Percentiles rank a stretch among this genome's conserved stretches.
These are phyloP conservation scores for Phytophthora cryptogea DNA, from an alignment of 352 stramenopile genomes.

Conservation along the genomic window DNA sequence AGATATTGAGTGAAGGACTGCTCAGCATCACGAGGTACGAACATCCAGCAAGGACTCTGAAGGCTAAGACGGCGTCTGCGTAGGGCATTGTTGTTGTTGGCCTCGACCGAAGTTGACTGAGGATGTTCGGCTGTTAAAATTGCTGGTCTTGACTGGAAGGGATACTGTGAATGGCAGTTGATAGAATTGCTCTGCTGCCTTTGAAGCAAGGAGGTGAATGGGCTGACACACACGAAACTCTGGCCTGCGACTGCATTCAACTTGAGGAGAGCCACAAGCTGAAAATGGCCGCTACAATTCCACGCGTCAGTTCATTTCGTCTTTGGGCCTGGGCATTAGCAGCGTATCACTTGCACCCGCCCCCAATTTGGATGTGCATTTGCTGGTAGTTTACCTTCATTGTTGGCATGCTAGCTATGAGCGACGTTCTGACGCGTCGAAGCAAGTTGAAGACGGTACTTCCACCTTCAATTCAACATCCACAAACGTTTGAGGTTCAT, in stretches of 20 bases:
- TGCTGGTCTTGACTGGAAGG: no score
- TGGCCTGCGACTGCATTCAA: constrained; percentile 17
- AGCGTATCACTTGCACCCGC: background rate
- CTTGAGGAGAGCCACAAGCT: background rate
- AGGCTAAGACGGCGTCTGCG: constrained; percentile 20
- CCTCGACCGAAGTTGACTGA: no score
- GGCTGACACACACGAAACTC: background rate
- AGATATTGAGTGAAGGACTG: constrained; percentile 37
- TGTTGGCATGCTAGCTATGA: background rate
- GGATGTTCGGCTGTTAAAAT: no score
- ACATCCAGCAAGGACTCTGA: constrained; percentile 33
- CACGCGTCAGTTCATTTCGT: constrained; percentile 1
- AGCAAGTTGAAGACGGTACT: background rate
- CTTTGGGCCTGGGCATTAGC: background rate
- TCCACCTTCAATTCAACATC: background rate
- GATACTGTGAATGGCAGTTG: no score
- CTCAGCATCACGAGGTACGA: constrained; percentile 34
- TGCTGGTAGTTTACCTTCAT: background rate
- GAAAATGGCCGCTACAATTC: constrained; percentile 1
- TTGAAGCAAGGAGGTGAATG: background rate
- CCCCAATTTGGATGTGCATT: background rate
- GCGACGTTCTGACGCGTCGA: background rate
- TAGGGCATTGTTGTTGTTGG: constrained; percentile 23
- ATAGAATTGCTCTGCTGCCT: background rate
- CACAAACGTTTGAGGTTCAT: background rate